Evolutionary conservation across 2,329 filamentous ascomycete species (phyloP), one percentile per base, ranked within the genome.

Genomic region (Claviceps paspali): DNA sequence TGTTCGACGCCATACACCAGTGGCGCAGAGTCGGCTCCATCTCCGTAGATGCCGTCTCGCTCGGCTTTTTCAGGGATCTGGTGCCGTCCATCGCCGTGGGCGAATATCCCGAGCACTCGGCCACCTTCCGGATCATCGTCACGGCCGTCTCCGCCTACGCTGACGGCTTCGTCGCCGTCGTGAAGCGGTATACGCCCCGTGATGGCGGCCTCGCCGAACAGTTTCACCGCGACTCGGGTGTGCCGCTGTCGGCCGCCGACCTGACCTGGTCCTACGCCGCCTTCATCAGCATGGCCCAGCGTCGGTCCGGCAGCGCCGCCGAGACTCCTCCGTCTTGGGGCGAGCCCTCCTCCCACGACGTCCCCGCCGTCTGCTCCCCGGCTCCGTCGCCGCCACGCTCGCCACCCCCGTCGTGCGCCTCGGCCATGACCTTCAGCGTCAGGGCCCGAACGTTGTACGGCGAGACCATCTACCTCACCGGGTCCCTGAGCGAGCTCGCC

Each of bases 261-360:
- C 60, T 82, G n/a, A 82, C 78, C 2, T 82, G 78, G 78, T 80
- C 76, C 0, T 82, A 81, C 45, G 75, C 76, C 2, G 65, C 77
- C 0, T 76, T 82, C 51, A 55, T 82, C 23, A 75, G 75, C 1
- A 68, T 68, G 11, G 57, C 61, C 7, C 64, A 66, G 21, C 68
- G 75, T 23, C 68, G 76, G 27, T 62, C 62, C 29, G 64, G 64
- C 8, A 48, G 66, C 7, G 54, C 74, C 6, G 70, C n/a, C n/a
- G n/a, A n/a, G n/a, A n/a, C n/a, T n/a, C n/a, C 73, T 1, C 58
- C 63, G 2, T 64, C 68, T 6, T 79, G 75, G 74, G 64, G 50
- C 8, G 48, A 51, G 34, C 36, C 14, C 14, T 12, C 30, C 5
- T 44, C 43, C 18, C 48, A 49, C 31, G 38, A 38, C 3, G 41